Evolutionary conservation across 2,329 filamentous ascomycete genomes (phyloP), one percentile per base, ranked within the genome.

Genomic region (Cladophialophora carrionii): DNA sequence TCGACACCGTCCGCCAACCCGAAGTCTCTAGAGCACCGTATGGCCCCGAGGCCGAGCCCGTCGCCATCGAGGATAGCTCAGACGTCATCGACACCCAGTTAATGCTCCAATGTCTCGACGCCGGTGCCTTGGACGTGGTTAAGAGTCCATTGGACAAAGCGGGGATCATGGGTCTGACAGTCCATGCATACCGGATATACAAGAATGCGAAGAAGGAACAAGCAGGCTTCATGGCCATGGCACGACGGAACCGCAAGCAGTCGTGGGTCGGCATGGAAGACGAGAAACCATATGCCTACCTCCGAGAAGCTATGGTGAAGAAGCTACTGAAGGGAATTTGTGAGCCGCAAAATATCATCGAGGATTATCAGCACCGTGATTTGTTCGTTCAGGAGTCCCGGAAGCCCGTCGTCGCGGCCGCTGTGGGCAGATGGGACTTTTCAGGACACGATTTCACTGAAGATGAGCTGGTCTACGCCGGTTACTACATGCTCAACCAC

Each of bases 271-370:
- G 93, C 29, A 85, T 96, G 10, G 87, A 91, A 73, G 90, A 94
- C 71, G 86, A 91, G 71, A 90, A 93, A 75, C 92, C 92, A 1
- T 96, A 92, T 78, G 88, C 91, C 17, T 96, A 96, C 78, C 80
- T 97, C 61, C 85, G 93, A 66, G 93, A 97, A 79, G 91, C 90
- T 57, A 96, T 97, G 92, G 93, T 97, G 4, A 95, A 92, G 1
- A 88, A 88, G 63, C 83, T 97, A 63, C 95, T 96, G 90, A 89
- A 88, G 73, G 88, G 91, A 43, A 96, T 96, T 61, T 96, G 93
- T 77, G 90, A 89, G 68, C 85, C 79, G 74, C 87, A 83, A 79
- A 88, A 79, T 73, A 82, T 78, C 58, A 83, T 81, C 79, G 91
- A 79, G 79, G 88, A 79, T 77, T 84, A 79, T 78, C 89, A 80